Evolutionary conservation across 176 grass and related monocot species (phyloP), one percentile per base, ranked within the genome.

Genomic region (Areca catechu): DNA sequence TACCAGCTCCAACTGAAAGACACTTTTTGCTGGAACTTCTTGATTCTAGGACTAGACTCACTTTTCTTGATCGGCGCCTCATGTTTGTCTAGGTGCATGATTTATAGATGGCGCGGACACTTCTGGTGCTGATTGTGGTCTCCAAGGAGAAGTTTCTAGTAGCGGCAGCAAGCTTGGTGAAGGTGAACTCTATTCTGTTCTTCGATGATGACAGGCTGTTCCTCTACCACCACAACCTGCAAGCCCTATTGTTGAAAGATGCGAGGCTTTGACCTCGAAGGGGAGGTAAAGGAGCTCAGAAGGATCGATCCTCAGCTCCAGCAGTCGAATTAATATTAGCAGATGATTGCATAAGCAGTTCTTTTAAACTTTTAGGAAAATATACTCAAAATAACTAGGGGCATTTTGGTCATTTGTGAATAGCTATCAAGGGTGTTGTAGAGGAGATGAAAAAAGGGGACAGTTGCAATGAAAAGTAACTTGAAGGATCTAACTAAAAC

Each of bases 1-100:
- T 5, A 61, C 87, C 4, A 98, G 78, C 72, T 98, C 87, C 34
- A 88, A 98, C 22, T 78, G 84, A 76, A n/a, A n/a, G 92, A 98
- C 17, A 84, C 93, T 92, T 91, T 91, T 53, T 91, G 81, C 69
- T 91, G 86, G 69, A 80, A 80, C 75, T 48, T 69, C 29, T 82
- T 74, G 47, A 70, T 78, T 60, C 54, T 20, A 3, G 74, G 63
- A 1, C 77, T 70, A 1, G 79, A 68, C 49, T 75, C 83, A 34
- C 93, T 86, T 53, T 83, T 77, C 60, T 98, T 98, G 80, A 92
- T 92, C 3, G 81, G 87, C 24, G 92, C 87, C 76, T 92, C 87
- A 0, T 84, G 81, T 0, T 81, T 81, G 61, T 98, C 84, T 51
- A 81, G 4, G 59, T 92, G 81, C 70, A 80, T 73, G 19, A 83